Evolutionary conservation across 495 filamentous ascomycete species (phyloP), one percentile per base, ranked within the genome.

Genomic region (Opeltia flavorubescens): DNA sequence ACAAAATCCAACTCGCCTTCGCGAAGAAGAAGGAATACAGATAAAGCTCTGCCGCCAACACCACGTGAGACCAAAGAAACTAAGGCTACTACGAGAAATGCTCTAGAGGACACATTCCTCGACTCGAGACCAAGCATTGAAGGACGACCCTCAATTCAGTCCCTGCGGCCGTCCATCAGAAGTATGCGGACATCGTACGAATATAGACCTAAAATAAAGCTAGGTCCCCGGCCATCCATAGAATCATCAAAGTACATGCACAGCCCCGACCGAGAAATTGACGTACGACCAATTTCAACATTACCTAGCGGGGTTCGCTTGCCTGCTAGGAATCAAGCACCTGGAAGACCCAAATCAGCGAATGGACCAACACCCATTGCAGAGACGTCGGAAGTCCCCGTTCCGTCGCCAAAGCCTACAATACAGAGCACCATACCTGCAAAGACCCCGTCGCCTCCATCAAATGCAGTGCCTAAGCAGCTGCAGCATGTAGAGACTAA

Each of bases 211-310:
- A 89, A 86, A 50, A 78, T 91, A 47, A 93, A 87, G 57, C 73
- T 89, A 24, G 88, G 83, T 7, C 88, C 88, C 17, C 75, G 88
- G 42, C 87, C 86, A 43, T 84, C 83, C 3, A 65, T 81, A 21
- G 86, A 93, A 51, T 66, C 69, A 24, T 72, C 61, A 48, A 76
- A 78, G 36, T 72, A 83, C 31, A 76, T 81, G 33, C 72, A 79
- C 40, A 81, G 80, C 9, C 69, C 81, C 48, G 64, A 66, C 40
- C 59, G 63, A 27, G 57, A 54, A 48, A 39, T 61, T 33, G 74
- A 79, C 31, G 74, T 80, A 52, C 74, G 83, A 21, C 84, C 83
- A 12, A 74, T 86, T n/a, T 80, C 83, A 7, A 75, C 82, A 9
- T 63, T 91, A 24, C 71, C 71, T n/a, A 62, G 66, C 13, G 65